Conservation (phyloP, 768 basidiomycete species). For the Psilocybe sp. region DNA sequence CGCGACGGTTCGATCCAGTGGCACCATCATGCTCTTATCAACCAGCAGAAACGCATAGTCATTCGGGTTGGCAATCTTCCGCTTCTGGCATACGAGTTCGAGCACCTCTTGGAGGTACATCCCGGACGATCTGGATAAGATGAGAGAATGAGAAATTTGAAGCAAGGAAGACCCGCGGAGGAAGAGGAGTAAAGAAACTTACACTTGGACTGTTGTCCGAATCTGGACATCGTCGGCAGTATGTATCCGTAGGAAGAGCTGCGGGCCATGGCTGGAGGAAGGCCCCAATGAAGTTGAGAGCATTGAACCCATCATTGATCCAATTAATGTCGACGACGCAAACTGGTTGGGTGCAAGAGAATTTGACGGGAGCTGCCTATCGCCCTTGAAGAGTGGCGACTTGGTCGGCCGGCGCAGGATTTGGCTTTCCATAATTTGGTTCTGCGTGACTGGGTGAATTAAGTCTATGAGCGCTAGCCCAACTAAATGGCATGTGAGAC, state of each 20-base stretch:
- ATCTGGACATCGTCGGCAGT: slow-evolving; percentile 81
- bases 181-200: slow-evolving; percentile 27
- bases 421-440: slow-evolving; percentile 72
- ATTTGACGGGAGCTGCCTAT: slow-evolving; percentile 40
- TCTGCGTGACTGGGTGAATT: slow-evolving; percentile 55
- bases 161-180: neutral
- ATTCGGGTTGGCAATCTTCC: slow-evolving; percentile 63
- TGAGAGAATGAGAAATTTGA: neutral
- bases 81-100: slow-evolving; percentile 75
- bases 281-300: slow-evolving; percentile 67
- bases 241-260: slow-evolving; percentile 81
- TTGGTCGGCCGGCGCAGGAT: slow-evolving; percentile 83
- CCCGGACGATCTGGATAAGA: slow-evolving; percentile 61
- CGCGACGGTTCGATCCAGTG: slow-evolving; percentile 92
- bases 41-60: slow-evolving; percentile 81
- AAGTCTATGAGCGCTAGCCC: neutral
- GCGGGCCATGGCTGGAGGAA: slow-evolving; percentile 71
- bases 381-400: slow-evolving; percentile 49
- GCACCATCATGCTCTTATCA: slow-evolving; percentile 73
- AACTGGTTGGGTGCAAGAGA: slow-evolving; percentile 23
- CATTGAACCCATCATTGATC: slow-evolving; percentile 43
- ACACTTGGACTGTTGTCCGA: slow-evolving; percentile 91
- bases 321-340: slow-evolving; percentile 45
- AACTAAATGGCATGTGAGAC: neutral
- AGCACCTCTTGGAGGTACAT: slow-evolving; percentile 98